Conservation (phyloP, 192 early-diverging fungal species). For the Coemansia sp. region DNA sequence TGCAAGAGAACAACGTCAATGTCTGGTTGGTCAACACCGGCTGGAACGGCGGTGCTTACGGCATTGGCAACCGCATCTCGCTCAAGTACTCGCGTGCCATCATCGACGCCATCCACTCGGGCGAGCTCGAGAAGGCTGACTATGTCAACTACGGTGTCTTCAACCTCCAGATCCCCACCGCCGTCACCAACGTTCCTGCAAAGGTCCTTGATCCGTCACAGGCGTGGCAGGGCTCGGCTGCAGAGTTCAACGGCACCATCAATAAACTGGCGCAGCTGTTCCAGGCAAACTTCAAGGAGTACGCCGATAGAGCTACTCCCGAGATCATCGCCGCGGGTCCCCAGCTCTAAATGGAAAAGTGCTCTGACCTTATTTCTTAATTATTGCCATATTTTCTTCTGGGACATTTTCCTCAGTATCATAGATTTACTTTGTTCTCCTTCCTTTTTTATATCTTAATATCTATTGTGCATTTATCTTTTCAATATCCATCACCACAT, state of each 20-base stretch:
- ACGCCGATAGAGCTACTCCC: constrained; percentile 71
- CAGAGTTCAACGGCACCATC: constrained; percentile 65
- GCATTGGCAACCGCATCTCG: constrained; percentile 85
- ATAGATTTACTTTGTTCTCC: too few species aligned
- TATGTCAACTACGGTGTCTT: constrained; percentile 88
- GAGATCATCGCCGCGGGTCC: constrained; percentile 76
- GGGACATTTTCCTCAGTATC: constrained; percentile 9
- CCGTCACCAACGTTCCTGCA: constrained; percentile 71
- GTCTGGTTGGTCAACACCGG: constrained; percentile 98
- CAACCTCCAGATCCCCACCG: constrained; percentile 83
- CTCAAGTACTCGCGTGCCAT: constrained; percentile 98
- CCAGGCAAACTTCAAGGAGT: constrained; percentile 87
- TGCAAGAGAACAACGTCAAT: constrained; percentile 79
- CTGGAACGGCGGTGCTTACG: constrained; percentile 93
- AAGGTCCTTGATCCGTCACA: constrained; percentile 84
- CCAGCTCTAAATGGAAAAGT: constrained; percentile 37
- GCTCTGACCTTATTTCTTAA: not conserved
- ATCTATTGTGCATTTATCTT: constrained; percentile 5
- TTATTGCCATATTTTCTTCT: constrained; percentile 7
- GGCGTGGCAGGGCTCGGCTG: constrained; percentile 78
- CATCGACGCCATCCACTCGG: constrained; percentile 95
- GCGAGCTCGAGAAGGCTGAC: constrained; percentile 82
- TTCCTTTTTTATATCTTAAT: constrained; percentile 5
- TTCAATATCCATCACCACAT: not conserved
- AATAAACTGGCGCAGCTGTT: constrained; percentile 81